Percentiles rank a stretch among this genome's conserved stretches.
These are phyloP conservation scores for Aspergillus neotritici DNA, from an alignment of 2,329 filamentous ascomycete species.

Conservation along the genomic window DNA sequence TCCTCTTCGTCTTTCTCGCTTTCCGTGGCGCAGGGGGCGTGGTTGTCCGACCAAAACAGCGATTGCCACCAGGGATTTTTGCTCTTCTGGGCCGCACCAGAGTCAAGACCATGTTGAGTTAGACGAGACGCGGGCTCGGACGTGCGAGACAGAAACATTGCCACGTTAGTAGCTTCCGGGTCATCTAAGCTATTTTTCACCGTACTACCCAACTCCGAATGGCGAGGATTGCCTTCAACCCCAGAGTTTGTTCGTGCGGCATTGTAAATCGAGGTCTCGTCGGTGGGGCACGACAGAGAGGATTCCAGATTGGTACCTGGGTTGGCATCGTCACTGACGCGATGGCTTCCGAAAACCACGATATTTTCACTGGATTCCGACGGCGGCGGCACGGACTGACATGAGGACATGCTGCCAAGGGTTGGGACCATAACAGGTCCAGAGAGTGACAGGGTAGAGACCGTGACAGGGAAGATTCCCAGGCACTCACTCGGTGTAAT, in stretches of 20 bases:
- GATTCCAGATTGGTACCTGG: slow-evolving; percentile 6
- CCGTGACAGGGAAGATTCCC: too few species aligned
- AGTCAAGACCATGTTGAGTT: neutral
- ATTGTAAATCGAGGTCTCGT: slow-evolving; percentile 36
- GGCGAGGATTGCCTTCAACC: slow-evolving; percentile 14
- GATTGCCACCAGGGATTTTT: slow-evolving; percentile 18
- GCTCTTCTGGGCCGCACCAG: neutral
- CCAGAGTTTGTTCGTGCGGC: slow-evolving; percentile 29
- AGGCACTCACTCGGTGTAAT: too few species aligned
- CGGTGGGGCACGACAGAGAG: slow-evolving; percentile 28
- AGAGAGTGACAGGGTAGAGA: too few species aligned
- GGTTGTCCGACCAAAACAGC: slow-evolving; percentile 11
- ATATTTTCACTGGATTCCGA: too few species aligned
- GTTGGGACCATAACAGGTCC: too few species aligned
- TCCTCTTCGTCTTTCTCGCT: neutral
- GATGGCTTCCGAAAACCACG: too few species aligned
- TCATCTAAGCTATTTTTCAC: slow-evolving; percentile 17
- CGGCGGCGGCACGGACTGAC: too few species aligned
- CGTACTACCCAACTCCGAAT: slow-evolving; percentile 3
- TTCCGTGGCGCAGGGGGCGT: neutral
- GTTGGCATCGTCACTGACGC: neutral
- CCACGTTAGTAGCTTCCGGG: slow-evolving; percentile 23
- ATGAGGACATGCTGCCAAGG: too few species aligned
- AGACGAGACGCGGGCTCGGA: slow-evolving; percentile 2
- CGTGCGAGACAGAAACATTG: slow-evolving; percentile 23